Evolutionary conservation across 106 monocot species (phyloP).

Genomic region (Triglochin maritima): DNA sequence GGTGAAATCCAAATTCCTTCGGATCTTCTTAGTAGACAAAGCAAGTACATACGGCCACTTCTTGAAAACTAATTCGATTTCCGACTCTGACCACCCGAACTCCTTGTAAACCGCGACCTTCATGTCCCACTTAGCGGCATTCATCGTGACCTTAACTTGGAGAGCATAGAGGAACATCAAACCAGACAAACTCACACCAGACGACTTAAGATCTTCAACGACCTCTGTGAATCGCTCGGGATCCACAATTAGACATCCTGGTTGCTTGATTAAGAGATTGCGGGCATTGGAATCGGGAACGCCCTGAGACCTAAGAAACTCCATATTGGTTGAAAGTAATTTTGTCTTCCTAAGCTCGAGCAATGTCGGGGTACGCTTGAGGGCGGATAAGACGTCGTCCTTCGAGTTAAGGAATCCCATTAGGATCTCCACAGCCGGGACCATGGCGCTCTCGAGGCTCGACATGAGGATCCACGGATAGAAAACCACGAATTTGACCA

Average conservation of each 20-base stretch:
- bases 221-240: background rate
- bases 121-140: background rate
- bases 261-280: background rate
- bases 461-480: background rate
- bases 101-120: background rate
- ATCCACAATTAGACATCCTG: background rate
- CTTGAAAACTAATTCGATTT: background rate
- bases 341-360: background rate
- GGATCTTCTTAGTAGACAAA: background rate
- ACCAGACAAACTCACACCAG: background rate
- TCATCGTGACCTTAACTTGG: background rate
- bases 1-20: background rate
- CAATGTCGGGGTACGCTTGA: background rate
- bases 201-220: background rate
- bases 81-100: conserved; percentile 3
- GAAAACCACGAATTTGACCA: background rate
- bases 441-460: conserved; percentile 1
- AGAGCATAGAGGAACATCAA: background rate
- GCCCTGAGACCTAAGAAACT: background rate
- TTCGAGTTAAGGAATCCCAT: background rate
- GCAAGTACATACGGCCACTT: background rate
- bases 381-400: background rate
- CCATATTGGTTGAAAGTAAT: background rate
- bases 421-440: background rate
- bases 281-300: background rate